Conservation (phyloP, 2,329 filamentous ascomycete species). For the Colletotrichum chrysophilum region DNA sequence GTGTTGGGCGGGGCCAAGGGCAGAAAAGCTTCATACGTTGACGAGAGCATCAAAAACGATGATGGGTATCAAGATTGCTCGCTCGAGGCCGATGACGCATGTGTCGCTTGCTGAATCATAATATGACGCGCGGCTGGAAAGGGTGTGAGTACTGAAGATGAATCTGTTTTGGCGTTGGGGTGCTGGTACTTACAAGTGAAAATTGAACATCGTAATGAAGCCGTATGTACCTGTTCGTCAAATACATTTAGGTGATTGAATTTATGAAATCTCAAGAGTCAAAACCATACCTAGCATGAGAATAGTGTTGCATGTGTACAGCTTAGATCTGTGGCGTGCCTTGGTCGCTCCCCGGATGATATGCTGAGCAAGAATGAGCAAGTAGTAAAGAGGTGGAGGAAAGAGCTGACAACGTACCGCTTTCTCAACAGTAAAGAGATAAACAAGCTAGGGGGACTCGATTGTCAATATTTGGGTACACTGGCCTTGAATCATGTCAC, state of each 20-base stretch:
- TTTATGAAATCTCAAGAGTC: fast-evolving
- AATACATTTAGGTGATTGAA: background rate
- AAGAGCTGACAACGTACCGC: background rate
- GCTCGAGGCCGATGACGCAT: background rate
- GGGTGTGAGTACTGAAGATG: background rate
- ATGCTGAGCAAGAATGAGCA: background rate
- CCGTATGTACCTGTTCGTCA: background rate
- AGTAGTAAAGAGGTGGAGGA: background rate
- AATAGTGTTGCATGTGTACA: background rate
- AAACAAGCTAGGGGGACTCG: background rate
- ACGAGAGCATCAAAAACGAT: background rate
- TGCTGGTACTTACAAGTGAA: background rate
- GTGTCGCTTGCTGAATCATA: background rate
- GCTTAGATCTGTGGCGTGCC: background rate
- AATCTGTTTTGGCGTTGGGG: fast-evolving
- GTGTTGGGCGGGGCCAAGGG: background rate
- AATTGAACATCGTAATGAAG: background rate
- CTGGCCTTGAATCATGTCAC: background rate
- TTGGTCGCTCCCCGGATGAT: background rate
- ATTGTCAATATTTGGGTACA: background rate
- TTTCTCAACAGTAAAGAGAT: constrained; percentile 4
- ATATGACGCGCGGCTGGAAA: background rate
- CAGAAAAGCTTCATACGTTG: background rate
- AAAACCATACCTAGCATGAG: background rate
- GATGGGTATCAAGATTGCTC: background rate